Base-by-base conservation (phyloP, 2,329 filamentous ascomycete genomes). In the Sporothrix pallida region DNA sequence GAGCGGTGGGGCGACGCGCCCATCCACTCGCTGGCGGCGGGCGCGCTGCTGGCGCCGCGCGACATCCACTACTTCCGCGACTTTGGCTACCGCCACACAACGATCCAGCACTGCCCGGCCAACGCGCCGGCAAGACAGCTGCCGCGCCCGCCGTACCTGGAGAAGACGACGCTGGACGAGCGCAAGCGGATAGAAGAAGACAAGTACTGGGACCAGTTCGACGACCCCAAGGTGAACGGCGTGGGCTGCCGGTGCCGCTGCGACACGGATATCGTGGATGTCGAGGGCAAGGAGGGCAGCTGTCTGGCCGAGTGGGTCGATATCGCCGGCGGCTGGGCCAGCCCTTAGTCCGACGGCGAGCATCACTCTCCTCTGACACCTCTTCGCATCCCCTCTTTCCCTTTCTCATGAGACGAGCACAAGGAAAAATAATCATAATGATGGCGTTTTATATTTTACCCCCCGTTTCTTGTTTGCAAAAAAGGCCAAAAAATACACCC, bases 41-140 rank as follows among this genome's bases (percentile, higher is more conserved):
- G 96, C 78, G 93, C 92, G 48, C 90, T 99, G 17, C 88, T 99
- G 46, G 87, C 90, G 2, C 90, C 93, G 65, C 86, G 87, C 72
- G 94, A 99, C 80, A 93, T 99, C 75, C 96, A 99, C 83, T 99
- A 99, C 85, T 99, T 99, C 91, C 94, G 96, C 78, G 96, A 99
- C 82, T 95, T 98, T 83, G 96, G 96, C 72, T 99, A 99, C 84
- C 90, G 96, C 80, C 96, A 99, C 83, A 99, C 96, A 7, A 99
- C 96, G 3, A 99, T 99, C 80, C 95, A 98, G 83, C 96, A 99
- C 83, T 99, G 96, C 80, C 96, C 96, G 1, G 94, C 95, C 72
- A 99, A 99, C 80, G 96, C 96, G 2, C 96, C 95, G 0, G 91
- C 92, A 13, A 91, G 93, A 67, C 96, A 99, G 83, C 87, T 97